Percentiles rank a stretch among this genome's conserved stretches.
phyloP scores from a whole-genome alignment of 345 rosid species.

The Hypericum perforatum region DNA sequence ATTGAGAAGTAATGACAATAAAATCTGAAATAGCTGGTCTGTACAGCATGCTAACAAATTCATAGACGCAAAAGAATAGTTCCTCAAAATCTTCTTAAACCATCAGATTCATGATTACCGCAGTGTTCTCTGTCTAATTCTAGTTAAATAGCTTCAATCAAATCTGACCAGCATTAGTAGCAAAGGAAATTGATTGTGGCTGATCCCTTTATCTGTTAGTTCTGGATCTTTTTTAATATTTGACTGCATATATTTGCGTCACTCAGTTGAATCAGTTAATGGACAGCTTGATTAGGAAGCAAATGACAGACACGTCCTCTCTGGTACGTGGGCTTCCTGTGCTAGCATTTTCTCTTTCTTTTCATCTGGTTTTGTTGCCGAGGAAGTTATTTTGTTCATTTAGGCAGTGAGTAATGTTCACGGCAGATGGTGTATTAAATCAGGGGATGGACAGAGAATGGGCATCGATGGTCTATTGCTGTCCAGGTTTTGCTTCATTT shows the following conservation, averaged over 20 bases:
- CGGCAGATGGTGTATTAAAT: conserved; percentile 82
- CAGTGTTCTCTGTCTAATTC: too few species aligned
- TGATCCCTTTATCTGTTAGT: too few species aligned
- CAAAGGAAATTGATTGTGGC: too few species aligned
- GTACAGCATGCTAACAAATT: too few species aligned
- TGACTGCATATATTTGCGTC: conserved; percentile 6
- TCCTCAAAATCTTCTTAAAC: too few species aligned
- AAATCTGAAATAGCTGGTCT: too few species aligned
- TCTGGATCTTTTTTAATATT: not conserved
- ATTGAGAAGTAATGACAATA: too few species aligned
- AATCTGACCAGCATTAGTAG: too few species aligned
- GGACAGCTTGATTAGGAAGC: conserved; percentile 57
- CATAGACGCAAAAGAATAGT: too few species aligned
- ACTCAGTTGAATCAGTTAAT: conserved; percentile 63
- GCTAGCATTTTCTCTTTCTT: conserved; percentile 8
- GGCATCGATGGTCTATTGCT: conserved; percentile 59
- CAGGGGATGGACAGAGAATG: conserved; percentile 39
- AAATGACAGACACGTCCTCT: conserved; percentile 35
- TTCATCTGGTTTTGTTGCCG: conserved; percentile 10
- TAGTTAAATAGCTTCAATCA: too few species aligned
- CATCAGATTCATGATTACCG: too few species aligned
- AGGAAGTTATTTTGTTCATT: conserved; percentile 14
- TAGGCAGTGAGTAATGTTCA: conserved; percentile 52
- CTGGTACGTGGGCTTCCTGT: conserved; percentile 30
- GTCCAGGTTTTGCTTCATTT: conserved; percentile 44